These are phyloP conservation scores for Aspergillus sp. DNA, from an alignment of 2,329 filamentous ascomycete species.

Conservation along the genomic window DNA sequence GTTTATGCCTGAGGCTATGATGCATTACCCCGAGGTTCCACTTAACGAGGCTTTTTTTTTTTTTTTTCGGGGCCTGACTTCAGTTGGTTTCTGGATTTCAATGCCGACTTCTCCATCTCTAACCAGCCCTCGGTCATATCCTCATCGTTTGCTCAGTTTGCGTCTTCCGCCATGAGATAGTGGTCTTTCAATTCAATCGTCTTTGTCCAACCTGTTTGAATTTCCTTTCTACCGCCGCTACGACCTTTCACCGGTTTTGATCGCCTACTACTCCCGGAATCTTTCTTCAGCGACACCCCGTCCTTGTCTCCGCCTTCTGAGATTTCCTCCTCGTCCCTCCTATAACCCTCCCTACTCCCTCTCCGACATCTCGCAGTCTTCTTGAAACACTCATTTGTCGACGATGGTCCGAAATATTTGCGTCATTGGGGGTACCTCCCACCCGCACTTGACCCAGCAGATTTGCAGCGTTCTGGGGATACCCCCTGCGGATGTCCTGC, in stretches of 20 bases:
- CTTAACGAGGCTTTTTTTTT: conserved; percentile 31
- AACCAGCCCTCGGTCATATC: neutral
- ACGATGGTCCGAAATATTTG: conserved; percentile 91
- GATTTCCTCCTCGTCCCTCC: conserved; percentile 10
- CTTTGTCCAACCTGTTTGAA: conserved; percentile 1
- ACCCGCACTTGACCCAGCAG: conserved; percentile 76
- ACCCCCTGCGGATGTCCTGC: conserved; percentile 72
- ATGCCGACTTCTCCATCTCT: conserved; percentile 7
- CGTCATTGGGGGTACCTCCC: conserved; percentile 85
- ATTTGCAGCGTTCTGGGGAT: conserved; percentile 87
- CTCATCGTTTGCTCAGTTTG: conserved; percentile 5
- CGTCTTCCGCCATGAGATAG: conserved; percentile 29
- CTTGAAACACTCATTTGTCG: conserved; percentile 8
- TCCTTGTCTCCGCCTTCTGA: conserved; percentile 11
- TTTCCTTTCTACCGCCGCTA: conserved; percentile 1
- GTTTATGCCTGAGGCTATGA: conserved; percentile 20
- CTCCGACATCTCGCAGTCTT: conserved; percentile 9
- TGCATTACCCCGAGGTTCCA: conserved; percentile 20
- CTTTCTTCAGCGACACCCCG: conserved; percentile 3
- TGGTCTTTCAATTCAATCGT: conserved; percentile 7
- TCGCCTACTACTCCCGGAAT: neutral
- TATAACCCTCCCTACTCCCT: conserved; percentile 4
- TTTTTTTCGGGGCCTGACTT: conserved; percentile 27
- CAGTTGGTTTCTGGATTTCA: conserved; percentile 14
- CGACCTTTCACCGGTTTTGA: conserved; percentile 2